These are phyloP conservation scores for Magnusiomyces magnusii DNA, from an alignment of 1,139 yeast genomes.

Conservation along the genomic window DNA sequence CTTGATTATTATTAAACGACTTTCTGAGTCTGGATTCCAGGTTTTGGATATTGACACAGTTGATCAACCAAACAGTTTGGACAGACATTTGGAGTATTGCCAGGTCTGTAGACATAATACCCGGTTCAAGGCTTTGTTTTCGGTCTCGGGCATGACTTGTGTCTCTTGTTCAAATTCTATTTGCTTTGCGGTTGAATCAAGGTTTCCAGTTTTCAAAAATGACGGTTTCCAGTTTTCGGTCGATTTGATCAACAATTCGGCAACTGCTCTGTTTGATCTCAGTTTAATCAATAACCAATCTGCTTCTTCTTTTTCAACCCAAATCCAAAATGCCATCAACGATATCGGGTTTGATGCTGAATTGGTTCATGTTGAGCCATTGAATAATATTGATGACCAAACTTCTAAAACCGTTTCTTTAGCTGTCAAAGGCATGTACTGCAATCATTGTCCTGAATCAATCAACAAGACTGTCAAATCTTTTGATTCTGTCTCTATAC, in stretches of 20 bases:
- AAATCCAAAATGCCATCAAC: slow-evolving; percentile 41
- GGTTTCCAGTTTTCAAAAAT: not conserved
- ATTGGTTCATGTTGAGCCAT: slow-evolving; percentile 53
- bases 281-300: no score
- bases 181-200: slow-evolving; percentile 35
- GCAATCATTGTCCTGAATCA: slow-evolving; percentile 58
- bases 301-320: slow-evolving; percentile 41
- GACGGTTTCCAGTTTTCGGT: not conserved
- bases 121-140: slow-evolving; percentile 45
- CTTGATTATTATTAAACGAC: no score
- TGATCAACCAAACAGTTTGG: no score
- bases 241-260: slow-evolving; percentile 25
- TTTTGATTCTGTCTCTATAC: slow-evolving; percentile 50
- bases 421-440: slow-evolving; percentile 60
- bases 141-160: slow-evolving; percentile 62
- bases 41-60: slow-evolving; percentile 20
- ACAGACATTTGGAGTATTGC: slow-evolving; percentile 38
- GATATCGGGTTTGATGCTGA: slow-evolving; percentile 54
- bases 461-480: slow-evolving; percentile 44
- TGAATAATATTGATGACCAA: slow-evolving; percentile 32
- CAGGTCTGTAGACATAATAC: slow-evolving; percentile 18
- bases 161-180: slow-evolving; percentile 49
- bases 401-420: slow-evolving; percentile 48
- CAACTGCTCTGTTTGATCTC: not conserved
- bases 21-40: slow-evolving; percentile 28